A percentile compares a stretch with the other conserved stretches of the same genome.
Conservation (phyloP, 306 rosid species). For the Spatholobus suberectus region DNA sequence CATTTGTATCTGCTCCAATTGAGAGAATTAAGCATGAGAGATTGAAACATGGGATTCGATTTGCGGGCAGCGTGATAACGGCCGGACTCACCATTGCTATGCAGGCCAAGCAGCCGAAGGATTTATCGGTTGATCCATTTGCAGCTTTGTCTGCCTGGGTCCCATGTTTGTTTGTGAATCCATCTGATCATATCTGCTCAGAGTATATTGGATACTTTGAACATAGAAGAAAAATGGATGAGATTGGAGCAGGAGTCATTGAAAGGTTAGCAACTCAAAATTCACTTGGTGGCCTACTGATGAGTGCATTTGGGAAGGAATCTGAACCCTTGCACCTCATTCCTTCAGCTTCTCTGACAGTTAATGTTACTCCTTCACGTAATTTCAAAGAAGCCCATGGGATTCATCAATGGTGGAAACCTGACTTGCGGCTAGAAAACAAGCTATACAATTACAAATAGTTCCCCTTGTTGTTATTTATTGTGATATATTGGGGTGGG, state of each 20-base stretch:
- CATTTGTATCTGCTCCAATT: constrained; percentile 78
- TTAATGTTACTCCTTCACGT: constrained; percentile 56
- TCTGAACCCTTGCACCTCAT: constrained; percentile 83
- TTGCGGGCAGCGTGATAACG: constrained; percentile 81
- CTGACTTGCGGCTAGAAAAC: constrained; percentile 53
- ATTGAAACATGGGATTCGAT: constrained; percentile 79
- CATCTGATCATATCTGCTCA: constrained; percentile 75
- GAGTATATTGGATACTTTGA: constrained; percentile 94
- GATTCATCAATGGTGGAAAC: constrained; percentile 96
- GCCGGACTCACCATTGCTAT: constrained; percentile 84
- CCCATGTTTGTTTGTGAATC: constrained; percentile 83
- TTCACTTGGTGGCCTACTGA: constrained; percentile 69
- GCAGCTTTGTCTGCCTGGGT: constrained; percentile 72
- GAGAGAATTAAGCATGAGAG: constrained; percentile 80
- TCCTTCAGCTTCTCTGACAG: constrained; percentile 79
- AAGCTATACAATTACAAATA: constrained; percentile 64
- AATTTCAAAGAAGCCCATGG: constrained; percentile 94
- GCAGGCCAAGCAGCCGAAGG: constrained; percentile 61
- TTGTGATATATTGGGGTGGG: background rate
- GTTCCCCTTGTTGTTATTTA: constrained; percentile 6
- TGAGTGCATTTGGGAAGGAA: constrained; percentile 76
- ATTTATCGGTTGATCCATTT: constrained; percentile 55
- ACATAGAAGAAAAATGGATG: constrained; percentile 86
- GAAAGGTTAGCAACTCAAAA: constrained; percentile 91
- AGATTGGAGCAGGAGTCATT: constrained; percentile 77